These are phyloP conservation scores for Plectosphaerella plurivora DNA, from an alignment of 2,329 filamentous ascomycete genomes.

Conservation along the genomic window DNA sequence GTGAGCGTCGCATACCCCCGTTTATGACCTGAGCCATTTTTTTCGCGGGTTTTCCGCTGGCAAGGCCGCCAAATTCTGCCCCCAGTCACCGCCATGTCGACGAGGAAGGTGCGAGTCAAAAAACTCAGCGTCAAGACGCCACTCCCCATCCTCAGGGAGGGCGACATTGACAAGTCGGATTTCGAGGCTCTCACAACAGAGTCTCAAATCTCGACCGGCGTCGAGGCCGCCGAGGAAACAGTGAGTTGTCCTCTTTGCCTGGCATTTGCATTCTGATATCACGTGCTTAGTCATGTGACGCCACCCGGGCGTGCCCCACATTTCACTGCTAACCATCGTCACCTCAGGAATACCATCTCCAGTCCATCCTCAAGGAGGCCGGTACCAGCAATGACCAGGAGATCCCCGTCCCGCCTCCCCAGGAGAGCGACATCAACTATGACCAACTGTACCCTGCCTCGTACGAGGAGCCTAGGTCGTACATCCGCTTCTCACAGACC, in stretches of 20 bases:
- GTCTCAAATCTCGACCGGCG: slow-evolving; percentile 88
- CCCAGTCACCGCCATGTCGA: slow-evolving; percentile 50
- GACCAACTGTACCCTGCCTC: slow-evolving; percentile 76
- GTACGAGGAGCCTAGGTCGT: slow-evolving; percentile 83
- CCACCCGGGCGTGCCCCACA: slow-evolving; percentile 5
- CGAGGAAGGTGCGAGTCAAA: slow-evolving; percentile 72
- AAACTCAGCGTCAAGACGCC: slow-evolving; percentile 91
- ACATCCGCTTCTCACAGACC: slow-evolving; percentile 96
- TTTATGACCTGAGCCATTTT: slow-evolving; percentile 62
- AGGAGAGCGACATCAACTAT: slow-evolving; percentile 71
- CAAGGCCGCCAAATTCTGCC: slow-evolving; percentile 29
- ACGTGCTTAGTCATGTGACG: slow-evolving; percentile 46
- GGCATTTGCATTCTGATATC: slow-evolving; percentile 30
- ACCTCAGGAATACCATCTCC: slow-evolving; percentile 85
- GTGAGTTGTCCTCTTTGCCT: slow-evolving; percentile 55
- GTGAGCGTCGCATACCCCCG: slow-evolving; percentile 47
- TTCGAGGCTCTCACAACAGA: slow-evolving; percentile 83
- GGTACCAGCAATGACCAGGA: slow-evolving; percentile 54
- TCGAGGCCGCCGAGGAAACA: slow-evolving; percentile 96
- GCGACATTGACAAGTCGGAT: slow-evolving; percentile 80
- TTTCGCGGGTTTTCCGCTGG: slow-evolving; percentile 56
- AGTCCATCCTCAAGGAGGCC: slow-evolving; percentile 65
- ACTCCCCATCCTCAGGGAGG: slow-evolving; percentile 81
- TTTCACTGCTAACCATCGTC: neutral
- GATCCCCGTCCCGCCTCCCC: slow-evolving; percentile 61